Evolutionary conservation across 2,329 filamentous ascomycete genomes (phyloP), one percentile per base, ranked within the genome.

Genomic region (Cladosporium velox): DNA sequence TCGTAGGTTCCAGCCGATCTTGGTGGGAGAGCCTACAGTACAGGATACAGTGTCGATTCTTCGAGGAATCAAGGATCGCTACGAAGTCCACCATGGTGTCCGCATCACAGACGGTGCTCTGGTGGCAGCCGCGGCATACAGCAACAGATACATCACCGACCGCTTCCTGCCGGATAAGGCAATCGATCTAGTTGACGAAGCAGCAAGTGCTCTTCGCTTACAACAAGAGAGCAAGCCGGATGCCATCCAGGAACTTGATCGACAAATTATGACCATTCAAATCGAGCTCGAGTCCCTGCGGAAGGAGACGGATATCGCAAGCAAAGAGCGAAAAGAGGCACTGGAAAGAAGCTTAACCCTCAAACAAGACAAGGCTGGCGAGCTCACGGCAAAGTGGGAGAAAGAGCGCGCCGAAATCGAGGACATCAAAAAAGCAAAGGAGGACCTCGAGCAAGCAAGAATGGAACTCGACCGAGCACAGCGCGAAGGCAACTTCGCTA

Each of bases 191-290:
- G 95, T 99, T 77, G 95, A 98, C 70, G 95, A 98, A 79, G 95
- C 95, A 11, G 93, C 94, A 1, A 96, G 91, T 67, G 92, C 93
- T 26, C 82, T 98, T 11, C 88, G 96, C 54, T 80, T 98, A 35
- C 94, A 98, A 75, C 95, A 98, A 78, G 95, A 99, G 78, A 97
- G 92, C 72, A 98, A 97, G 73, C 95, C 95, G 0, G 95, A 98
- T 72, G 89, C 94, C 10, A 97, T 99, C 38, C 92, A 96, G 81
- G 88, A 90, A 60, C 86, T 98, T 1, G 94, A 98, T 73, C 91
- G 96, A 68, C 92, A 93, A 74, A 97, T 98, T 67, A 96, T 97
- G 87, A 98, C 94, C 0, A 92, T 98, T 15, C 94, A 97, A 75
- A 98, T 99, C 69, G 94, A 99, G 77, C 84, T 98, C 0, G 95